Percentiles rank a stretch among this genome's conserved stretches.
phyloP scores from a whole-genome alignment of 129 eudicot species.

The Chrysanthemum makinoi region DNA sequence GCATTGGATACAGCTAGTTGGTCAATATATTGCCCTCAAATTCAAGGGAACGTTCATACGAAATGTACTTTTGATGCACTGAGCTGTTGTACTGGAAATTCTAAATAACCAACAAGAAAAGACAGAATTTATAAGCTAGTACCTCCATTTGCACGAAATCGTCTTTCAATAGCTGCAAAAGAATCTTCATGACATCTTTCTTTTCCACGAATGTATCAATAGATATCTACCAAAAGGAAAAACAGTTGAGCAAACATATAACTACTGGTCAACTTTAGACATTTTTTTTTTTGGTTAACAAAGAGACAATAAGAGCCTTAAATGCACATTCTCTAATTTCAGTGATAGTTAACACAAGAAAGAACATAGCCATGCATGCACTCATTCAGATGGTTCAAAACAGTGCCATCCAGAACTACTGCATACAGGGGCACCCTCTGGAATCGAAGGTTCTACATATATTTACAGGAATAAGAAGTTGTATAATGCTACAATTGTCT shows the following conservation, averaged over 20 bases:
- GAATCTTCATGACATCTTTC: constrained; percentile 65
- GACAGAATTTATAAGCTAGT: constrained; percentile 16
- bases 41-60: too few species aligned
- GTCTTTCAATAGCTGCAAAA: constrained; percentile 83
- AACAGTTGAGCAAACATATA: constrained; percentile 12
- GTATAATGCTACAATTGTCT: too few species aligned
- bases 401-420: not conserved
- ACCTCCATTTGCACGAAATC: constrained; percentile 80
- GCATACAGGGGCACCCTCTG: too few species aligned
- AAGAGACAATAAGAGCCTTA: not conserved
- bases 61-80: too few species aligned
- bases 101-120: not conserved
- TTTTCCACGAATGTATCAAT: constrained; percentile 71
- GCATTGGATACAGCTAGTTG: too few species aligned
- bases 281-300: not conserved
- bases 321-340: constrained; percentile 1
- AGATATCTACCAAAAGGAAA: constrained; percentile 46
- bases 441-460: too few species aligned
- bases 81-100: not conserved
- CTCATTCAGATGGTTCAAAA: not conserved
- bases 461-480: too few species aligned
- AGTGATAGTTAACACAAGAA: not conserved
- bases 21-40: too few species aligned
- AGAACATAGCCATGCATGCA: not conserved
- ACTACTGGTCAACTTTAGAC: not conserved